Conservation (phyloP, 768 basidiomycete genomes). For the Chalciporus pseudorubinellus region DNA sequence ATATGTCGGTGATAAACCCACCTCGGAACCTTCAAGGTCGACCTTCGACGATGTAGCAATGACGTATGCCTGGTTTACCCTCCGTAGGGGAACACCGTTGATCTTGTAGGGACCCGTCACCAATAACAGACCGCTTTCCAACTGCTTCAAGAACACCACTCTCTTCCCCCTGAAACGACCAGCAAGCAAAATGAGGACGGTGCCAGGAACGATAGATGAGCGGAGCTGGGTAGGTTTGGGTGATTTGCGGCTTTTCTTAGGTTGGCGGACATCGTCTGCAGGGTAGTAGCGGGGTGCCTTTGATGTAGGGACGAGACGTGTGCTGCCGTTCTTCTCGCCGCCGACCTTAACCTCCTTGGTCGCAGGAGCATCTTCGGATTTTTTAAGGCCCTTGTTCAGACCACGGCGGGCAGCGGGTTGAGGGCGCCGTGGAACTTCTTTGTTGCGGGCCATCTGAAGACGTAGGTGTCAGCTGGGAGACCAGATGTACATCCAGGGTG, state of each 20-base stretch:
- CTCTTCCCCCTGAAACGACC: conserved; percentile 98
- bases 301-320: conserved; percentile 78
- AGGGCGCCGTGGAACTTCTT: conserved; percentile 81
- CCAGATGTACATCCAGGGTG: conserved; percentile 35
- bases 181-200: conserved; percentile 93
- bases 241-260: conserved; percentile 90
- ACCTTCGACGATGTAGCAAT: conserved; percentile 97
- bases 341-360: conserved; percentile 79
- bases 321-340: conserved; percentile 88
- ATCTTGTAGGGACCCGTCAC: conserved; percentile 98
- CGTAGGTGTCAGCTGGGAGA: conserved; percentile 16
- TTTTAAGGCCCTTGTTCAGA: conserved; percentile 84
- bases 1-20: conserved; percentile 36
- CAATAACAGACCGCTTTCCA: conserved; percentile 86
- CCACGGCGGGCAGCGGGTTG: conserved; percentile 78
- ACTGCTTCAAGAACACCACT: conserved; percentile 96
- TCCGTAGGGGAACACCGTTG: conserved; percentile 96
- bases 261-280: conserved; percentile 87
- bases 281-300: conserved; percentile 93
- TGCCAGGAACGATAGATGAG: conserved; percentile 86
- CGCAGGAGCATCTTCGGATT: conserved; percentile 60
- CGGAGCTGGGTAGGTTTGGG: conserved; percentile 78
- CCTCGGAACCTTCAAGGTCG: conserved; percentile 72
- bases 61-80: conserved; percentile 98
- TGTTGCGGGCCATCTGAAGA: conserved; percentile 78